Evolutionary conservation across 108 stramenopile genomes (phyloP).

Genomic region (Seminavis robusta): DNA sequence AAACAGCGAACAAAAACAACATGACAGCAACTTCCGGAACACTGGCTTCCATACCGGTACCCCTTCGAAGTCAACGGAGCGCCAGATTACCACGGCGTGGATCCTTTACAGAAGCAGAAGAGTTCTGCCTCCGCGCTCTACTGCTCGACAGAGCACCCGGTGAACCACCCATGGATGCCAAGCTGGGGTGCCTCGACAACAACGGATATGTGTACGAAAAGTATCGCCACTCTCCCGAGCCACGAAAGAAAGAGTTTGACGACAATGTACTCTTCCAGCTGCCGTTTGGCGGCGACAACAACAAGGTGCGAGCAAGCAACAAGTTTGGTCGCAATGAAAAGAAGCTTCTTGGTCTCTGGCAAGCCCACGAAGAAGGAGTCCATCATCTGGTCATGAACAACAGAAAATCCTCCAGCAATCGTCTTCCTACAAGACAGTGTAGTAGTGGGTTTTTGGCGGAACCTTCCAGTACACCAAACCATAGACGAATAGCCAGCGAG

Average conservation of each 20-base stretch:
- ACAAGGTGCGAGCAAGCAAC: not conserved
- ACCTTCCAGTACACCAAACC: not conserved
- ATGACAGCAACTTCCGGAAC: too few relatives aligned
- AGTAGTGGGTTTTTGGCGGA: not conserved
- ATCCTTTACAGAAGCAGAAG: conserved; percentile 4
- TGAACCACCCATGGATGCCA: not conserved
- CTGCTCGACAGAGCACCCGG: not conserved
- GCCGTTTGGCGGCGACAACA: not conserved
- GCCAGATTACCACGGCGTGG: not conserved
- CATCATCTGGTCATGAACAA: conserved; percentile 6
- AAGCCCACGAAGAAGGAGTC: conserved; percentile 44
- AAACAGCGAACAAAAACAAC: too few relatives aligned
- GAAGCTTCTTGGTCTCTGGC: conserved; percentile 42
- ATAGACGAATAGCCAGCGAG: not conserved
- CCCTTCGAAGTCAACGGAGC: too few relatives aligned
- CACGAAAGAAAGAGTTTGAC: not conserved
- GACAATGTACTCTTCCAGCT: not conserved
- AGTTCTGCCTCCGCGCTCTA: not conserved
- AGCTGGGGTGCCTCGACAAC: not conserved
- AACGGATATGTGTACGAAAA: conserved; percentile 11
- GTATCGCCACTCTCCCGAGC: not conserved
- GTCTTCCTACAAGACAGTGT: not conserved
- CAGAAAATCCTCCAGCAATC: not conserved
- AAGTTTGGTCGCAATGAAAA: too few relatives aligned
- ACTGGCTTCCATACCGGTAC: too few relatives aligned